A percentile compares a stretch with the other conserved stretches of the same genome.
These are phyloP conservation scores for Colletotrichum ledebouriae DNA, from an alignment of 2,329 filamentous ascomycete species.

Conservation along the genomic window DNA sequence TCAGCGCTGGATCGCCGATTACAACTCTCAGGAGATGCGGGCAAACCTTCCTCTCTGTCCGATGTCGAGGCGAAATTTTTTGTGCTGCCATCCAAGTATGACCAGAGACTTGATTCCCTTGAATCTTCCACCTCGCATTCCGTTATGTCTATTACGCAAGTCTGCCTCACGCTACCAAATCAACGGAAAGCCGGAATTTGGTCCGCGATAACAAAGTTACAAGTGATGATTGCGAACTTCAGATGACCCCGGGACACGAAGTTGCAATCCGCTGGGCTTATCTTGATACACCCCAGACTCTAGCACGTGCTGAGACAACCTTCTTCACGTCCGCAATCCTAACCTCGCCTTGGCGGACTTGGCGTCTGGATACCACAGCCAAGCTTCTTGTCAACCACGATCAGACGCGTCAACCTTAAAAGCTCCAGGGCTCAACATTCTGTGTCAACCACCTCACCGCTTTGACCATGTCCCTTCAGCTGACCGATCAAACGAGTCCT, in stretches of 20 bases:
- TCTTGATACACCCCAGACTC: slow-evolving; percentile 39
- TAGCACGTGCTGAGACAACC: slow-evolving; percentile 41
- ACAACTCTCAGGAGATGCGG: neutral
- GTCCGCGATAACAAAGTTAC: slow-evolving; percentile 1
- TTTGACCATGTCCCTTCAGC: slow-evolving; percentile 26
- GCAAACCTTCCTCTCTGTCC: slow-evolving; percentile 4
- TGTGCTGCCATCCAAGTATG: neutral
- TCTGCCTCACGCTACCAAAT: neutral
- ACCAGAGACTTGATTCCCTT: no score
- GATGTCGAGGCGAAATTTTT: neutral
- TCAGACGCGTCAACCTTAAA: slow-evolving; percentile 41
- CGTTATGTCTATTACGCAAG: neutral
- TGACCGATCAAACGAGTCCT: slow-evolving; percentile 19
- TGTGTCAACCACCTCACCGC: slow-evolving; percentile 31
- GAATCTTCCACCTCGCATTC: no score
- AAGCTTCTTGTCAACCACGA: slow-evolving; percentile 42
- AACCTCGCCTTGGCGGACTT: slow-evolving; percentile 38
- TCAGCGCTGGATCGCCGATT: slow-evolving; percentile 31
- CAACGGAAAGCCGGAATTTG: slow-evolving; percentile 15
- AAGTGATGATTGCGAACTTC: neutral
- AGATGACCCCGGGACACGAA: slow-evolving; percentile 27
- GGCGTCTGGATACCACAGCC: slow-evolving; percentile 33
- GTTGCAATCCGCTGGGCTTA: slow-evolving; percentile 20
- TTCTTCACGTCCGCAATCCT: slow-evolving; percentile 40
- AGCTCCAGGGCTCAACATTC: slow-evolving; percentile 36